Conservation (phyloP, 2,329 filamentous ascomycete species). For the Fusarium sp. region DNA sequence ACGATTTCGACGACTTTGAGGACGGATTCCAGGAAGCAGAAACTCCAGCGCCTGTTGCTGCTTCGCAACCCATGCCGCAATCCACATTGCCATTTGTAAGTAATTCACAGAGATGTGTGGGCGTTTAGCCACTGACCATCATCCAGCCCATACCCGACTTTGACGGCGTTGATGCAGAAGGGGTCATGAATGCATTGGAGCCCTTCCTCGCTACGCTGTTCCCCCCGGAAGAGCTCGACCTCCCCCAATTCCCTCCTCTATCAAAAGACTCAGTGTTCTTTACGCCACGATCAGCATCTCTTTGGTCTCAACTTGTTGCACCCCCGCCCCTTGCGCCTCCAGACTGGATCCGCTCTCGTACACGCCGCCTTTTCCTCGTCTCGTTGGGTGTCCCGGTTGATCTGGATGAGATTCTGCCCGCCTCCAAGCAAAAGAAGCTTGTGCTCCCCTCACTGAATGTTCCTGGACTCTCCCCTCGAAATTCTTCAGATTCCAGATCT, state of each 20-base stretch:
- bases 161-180: constrained; percentile 68
- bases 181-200: constrained; percentile 69
- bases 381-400: constrained; percentile 96
- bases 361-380: constrained; percentile 92
- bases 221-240: constrained; percentile 65
- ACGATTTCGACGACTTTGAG: constrained; percentile 77
- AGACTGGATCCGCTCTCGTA: constrained; percentile 97
- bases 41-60: constrained; percentile 45
- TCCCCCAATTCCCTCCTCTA: constrained; percentile 62
- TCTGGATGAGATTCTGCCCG: constrained; percentile 94
- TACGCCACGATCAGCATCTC: constrained; percentile 85
- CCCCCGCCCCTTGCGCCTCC: constrained; percentile 94
- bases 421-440: constrained; percentile 97
- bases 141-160: constrained; percentile 75
- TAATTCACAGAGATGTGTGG: constrained; percentile 1
- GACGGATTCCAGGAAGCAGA: constrained; percentile 74
- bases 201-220: constrained; percentile 76
- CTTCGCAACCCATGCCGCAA: constrained; percentile 50
- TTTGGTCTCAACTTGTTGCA: constrained; percentile 96
- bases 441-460: constrained; percentile 90
- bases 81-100: constrained; percentile 60
- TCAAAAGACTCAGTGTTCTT: constrained; percentile 76
- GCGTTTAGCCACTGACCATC: constrained; percentile 37
- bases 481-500: constrained; percentile 65
- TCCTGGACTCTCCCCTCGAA: constrained; percentile 64